Conservation (phyloP, 768 basidiomycete species). For the Daedalea quercina region DNA sequence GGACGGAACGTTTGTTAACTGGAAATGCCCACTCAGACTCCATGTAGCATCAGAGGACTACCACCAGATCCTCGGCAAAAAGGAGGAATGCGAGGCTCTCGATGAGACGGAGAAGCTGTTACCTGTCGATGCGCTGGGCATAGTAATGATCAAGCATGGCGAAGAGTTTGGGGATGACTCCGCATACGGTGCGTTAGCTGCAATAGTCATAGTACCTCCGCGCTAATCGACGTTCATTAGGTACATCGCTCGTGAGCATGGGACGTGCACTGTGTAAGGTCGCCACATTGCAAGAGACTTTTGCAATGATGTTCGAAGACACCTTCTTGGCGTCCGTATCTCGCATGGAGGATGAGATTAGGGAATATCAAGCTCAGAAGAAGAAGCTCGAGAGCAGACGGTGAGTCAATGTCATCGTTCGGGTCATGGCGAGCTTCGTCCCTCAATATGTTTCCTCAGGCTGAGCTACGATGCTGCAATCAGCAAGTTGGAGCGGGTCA, state of each 20-base stretch:
- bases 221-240: conserved; percentile 28
- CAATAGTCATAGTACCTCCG: background rate
- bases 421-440: background rate
- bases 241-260: conserved; percentile 62
- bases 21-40: conserved; percentile 38
- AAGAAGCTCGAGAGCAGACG: conserved; percentile 87
- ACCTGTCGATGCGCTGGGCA: conserved; percentile 71
- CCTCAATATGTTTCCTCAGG: conserved; percentile 21
- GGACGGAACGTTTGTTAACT: background rate
- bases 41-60: conserved; percentile 67
- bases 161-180: conserved; percentile 78
- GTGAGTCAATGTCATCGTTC: conserved; percentile 30
- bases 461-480: conserved; percentile 72
- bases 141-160: conserved; percentile 83
- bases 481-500: conserved; percentile 61
- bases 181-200: conserved; percentile 45
- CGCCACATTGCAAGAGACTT: conserved; percentile 80
- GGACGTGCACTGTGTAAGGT: conserved; percentile 84
- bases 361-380: conserved; percentile 71
- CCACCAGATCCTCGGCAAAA: conserved; percentile 66
- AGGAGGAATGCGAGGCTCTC: conserved; percentile 57
- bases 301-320: conserved; percentile 64
- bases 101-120: conserved; percentile 66
- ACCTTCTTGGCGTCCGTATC: conserved; percentile 66
- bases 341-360: conserved; percentile 64